A percentile compares a stretch with the other conserved stretches of the same genome.
Conservation (phyloP, 108 stramenopile genomes). For the Skeletonema costatum region DNA sequence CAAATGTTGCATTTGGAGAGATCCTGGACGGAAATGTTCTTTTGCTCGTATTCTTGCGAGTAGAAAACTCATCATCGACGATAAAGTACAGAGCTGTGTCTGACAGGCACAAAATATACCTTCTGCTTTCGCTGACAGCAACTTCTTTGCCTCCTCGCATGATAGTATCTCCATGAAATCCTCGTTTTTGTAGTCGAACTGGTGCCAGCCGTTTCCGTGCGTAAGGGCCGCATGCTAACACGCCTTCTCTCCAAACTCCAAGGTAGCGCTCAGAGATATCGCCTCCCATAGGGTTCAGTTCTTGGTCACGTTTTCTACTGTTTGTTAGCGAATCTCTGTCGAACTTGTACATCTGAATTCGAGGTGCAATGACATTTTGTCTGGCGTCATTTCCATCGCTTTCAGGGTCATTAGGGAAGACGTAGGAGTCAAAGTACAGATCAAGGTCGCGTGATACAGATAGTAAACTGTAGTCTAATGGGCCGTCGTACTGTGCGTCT, state of each 20-base stretch:
- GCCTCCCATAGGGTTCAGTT: constrained; percentile 2
- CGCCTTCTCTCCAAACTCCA: constrained; percentile 74
- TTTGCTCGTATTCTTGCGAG: constrained; percentile 32
- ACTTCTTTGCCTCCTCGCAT: constrained; percentile 38
- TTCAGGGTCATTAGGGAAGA: constrained; percentile 50
- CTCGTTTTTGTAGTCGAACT: constrained; percentile 47
- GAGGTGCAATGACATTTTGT: constrained; percentile 8
- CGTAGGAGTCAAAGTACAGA: constrained; percentile 70
- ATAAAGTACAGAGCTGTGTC: constrained; percentile 71
- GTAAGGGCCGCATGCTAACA: constrained; percentile 77
- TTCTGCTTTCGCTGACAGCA: constrained; percentile 63
- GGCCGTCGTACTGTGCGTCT: constrained; percentile 65
- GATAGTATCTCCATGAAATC: constrained; percentile 79
- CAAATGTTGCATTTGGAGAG: constrained; percentile 55
- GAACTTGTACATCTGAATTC: constrained; percentile 47
- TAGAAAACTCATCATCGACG: constrained; percentile 56
- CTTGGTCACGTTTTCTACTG: constrained; percentile 14
- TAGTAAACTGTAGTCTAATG: constrained; percentile 44
- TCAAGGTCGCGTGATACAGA: constrained; percentile 64
- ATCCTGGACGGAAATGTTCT: constrained; percentile 70
- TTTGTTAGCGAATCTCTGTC: constrained; percentile 27
- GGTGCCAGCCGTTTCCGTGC: constrained; percentile 63
- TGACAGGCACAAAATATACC: constrained; percentile 68
- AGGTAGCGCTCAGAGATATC: constrained; percentile 59
- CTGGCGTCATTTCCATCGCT: constrained; percentile 7